A percentile compares a stretch with the other conserved stretches of the same genome.
Conservation (phyloP, 2,329 filamentous ascomycete species). For the Colletotrichum sp. region DNA sequence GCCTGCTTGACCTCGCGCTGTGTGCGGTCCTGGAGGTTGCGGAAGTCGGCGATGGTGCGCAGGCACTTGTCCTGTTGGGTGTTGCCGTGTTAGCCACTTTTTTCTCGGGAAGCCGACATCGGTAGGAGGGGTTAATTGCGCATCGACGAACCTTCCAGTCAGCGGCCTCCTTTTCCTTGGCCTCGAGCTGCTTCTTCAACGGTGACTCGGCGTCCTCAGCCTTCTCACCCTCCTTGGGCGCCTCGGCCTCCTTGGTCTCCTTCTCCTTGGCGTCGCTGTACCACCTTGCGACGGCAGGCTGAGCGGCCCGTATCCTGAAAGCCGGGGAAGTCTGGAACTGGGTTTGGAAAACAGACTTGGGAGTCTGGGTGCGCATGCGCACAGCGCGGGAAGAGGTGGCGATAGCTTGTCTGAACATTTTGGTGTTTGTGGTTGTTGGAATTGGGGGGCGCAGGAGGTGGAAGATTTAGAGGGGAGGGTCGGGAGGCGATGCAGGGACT, state of each 20-base stretch:
- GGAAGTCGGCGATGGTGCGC: slow-evolving; percentile 93
- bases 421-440: slow-evolving; percentile 6
- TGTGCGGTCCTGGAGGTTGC: slow-evolving; percentile 95
- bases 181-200: slow-evolving; percentile 57
- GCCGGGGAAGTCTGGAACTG: slow-evolving; percentile 42
- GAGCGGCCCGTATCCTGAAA: slow-evolving; percentile 39
- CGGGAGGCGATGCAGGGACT: neutral
- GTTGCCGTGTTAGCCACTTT: neutral
- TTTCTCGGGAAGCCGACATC: slow-evolving; percentile 8
- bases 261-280: slow-evolving; percentile 51
- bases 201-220: slow-evolving; percentile 40
- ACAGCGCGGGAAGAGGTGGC: slow-evolving; percentile 48
- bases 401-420: slow-evolving; percentile 53
- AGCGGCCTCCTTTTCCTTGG: slow-evolving; percentile 58
- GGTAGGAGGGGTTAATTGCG: neutral
- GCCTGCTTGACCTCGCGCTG: slow-evolving; percentile 87
- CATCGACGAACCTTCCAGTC: slow-evolving; percentile 79
- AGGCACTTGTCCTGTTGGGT: slow-evolving; percentile 83
- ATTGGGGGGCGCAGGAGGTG: neutral
- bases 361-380: slow-evolving; percentile 40
- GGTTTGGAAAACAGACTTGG: slow-evolving; percentile 38
- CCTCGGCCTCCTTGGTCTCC: slow-evolving; percentile 23
- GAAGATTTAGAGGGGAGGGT: neutral
- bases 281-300: slow-evolving; percentile 44
- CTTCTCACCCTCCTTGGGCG: slow-evolving; percentile 29